A percentile compares a stretch with the other conserved stretches of the same genome.
Conservation (phyloP, 2,329 filamentous ascomycete species). For the Colletotrichum sp. region DNA sequence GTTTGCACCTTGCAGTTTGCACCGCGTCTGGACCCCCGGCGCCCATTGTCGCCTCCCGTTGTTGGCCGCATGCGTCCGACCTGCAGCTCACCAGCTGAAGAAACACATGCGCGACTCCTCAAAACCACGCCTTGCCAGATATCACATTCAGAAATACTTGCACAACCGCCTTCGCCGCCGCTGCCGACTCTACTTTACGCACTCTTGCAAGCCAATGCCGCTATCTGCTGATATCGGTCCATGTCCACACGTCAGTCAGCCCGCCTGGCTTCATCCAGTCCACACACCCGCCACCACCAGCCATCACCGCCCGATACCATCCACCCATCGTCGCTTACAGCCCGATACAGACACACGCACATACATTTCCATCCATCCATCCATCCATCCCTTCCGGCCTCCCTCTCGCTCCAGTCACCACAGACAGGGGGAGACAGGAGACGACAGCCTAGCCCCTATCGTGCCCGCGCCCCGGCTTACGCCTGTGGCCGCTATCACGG, state of each 20-base stretch:
- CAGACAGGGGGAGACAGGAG: not conserved
- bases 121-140: not conserved
- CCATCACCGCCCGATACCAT: not conserved
- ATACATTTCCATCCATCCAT: not conserved
- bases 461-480: not conserved
- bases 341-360: not conserved
- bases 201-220: not conserved
- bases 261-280: not conserved
- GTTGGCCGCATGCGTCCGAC: constrained; percentile 10
- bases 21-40: not conserved
- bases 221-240: not conserved
- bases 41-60: not conserved
- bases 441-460: not conserved
- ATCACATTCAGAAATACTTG: not conserved
- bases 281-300: not conserved
- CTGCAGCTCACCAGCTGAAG: not conserved
- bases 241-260: not conserved
- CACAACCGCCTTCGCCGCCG: not conserved
- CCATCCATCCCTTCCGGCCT: not conserved
- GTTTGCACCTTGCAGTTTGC: not conserved
- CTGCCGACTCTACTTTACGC: not conserved
- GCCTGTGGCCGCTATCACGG: not conserved
- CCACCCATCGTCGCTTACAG: not conserved
- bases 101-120: not conserved
- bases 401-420: not conserved